Conservation (phyloP, 768 basidiomycete genomes). For the Boletus sp. region DNA sequence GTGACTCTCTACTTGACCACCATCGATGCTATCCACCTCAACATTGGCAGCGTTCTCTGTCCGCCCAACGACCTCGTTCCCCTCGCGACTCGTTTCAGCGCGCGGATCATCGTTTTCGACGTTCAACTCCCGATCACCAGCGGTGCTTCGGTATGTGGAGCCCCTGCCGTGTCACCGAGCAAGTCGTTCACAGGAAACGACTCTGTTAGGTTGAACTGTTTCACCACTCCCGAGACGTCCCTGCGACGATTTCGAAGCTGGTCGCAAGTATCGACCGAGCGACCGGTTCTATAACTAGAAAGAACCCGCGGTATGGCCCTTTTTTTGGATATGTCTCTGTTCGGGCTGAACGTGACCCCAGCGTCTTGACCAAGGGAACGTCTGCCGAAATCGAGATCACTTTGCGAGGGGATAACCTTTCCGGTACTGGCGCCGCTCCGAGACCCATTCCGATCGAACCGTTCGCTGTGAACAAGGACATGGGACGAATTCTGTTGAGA, state of each 20-base stretch:
- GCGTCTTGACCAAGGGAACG: conserved; percentile 79
- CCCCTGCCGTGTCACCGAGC: not conserved
- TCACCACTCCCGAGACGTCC: conserved; percentile 91
- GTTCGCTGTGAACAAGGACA: conserved; percentile 87
- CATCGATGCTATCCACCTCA: conserved; percentile 84
- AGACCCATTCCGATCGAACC: conserved; percentile 83
- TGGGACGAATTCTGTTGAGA: conserved; percentile 89
- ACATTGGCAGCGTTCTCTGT: conserved; percentile 88
- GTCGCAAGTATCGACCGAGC: conserved; percentile 77
- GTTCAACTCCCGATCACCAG: conserved; percentile 84
- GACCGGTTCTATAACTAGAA: conserved; percentile 69
- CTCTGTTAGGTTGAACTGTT: conserved; percentile 78
- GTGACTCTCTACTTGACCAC: conserved; percentile 79
- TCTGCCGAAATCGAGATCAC: conserved; percentile 88
- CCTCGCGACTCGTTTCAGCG: conserved; percentile 73
- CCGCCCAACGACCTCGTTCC: conserved; percentile 69
- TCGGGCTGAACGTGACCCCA: conserved; percentile 30
- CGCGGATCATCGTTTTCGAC: conserved; percentile 93
- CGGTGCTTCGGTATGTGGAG: conserved; percentile 69
- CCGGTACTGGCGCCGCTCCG: conserved; percentile 42
- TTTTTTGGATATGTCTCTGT: not conserved
- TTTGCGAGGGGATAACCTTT: conserved; percentile 56
- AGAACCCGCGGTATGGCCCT: conserved; percentile 67
- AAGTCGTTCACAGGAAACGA: not conserved
- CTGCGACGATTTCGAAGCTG: conserved; percentile 82